These are phyloP conservation scores for Tremellales sp. DNA, from an alignment of 1,284 basidiomycete genomes.

Conservation along the genomic window DNA sequence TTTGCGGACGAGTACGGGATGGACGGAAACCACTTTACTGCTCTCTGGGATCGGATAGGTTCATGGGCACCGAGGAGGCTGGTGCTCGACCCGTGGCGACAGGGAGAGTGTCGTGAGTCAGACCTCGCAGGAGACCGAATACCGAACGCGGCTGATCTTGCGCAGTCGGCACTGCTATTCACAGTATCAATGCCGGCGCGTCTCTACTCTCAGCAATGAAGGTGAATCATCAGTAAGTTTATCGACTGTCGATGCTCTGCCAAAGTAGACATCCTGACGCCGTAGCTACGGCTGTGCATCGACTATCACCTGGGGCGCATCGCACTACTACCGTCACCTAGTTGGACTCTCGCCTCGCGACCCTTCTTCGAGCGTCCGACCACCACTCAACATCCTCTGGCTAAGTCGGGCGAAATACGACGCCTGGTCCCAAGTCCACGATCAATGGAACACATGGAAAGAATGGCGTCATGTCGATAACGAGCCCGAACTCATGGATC, in stretches of 20 bases:
- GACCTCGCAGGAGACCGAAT: neutral
- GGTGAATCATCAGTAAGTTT: neutral
- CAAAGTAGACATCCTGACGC: too few relatives aligned
- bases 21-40: neutral
- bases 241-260: neutral
- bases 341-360: neutral
- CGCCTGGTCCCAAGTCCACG: neutral
- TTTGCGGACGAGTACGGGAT: neutral
- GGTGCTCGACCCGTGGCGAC: neutral
- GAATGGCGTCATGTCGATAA: neutral
- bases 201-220: neutral
- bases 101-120: neutral
- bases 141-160: neutral
- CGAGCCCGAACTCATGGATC: neutral
- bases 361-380: neutral
- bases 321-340: neutral
- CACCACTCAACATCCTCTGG: neutral
- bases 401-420: neutral
- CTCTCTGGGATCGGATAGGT: neutral
- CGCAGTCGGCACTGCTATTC: neutral
- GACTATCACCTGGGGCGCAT: neutral
- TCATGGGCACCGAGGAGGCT: neutral
- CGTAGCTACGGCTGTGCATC: neutral
- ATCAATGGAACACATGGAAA: neutral
- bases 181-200: neutral